Percentiles rank a stretch among this genome's conserved stretches.
phyloP scores from a whole-genome alignment of 805 yeast genomes.

The Sugiyamaella americana region DNA sequence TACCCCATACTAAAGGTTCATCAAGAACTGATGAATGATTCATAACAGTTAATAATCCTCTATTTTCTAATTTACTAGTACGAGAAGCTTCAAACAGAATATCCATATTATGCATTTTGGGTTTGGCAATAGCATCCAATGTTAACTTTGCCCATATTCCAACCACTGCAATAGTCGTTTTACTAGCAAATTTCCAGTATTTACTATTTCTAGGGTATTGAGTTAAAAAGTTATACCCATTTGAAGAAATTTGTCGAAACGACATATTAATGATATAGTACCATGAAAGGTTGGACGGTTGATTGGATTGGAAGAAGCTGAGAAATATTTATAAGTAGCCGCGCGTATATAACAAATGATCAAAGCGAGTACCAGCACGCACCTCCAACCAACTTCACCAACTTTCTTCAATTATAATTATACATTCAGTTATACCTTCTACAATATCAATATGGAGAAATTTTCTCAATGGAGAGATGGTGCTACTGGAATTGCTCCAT shows the following conservation, averaged over 20 bases:
- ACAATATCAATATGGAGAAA: constrained; percentile 77
- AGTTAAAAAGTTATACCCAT: constrained; percentile 62
- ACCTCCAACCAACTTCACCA: no score
- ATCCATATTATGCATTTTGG: constrained; percentile 55
- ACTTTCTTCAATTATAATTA: background rate
- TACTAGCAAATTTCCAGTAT: constrained; percentile 65
- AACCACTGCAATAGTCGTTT: constrained; percentile 59
- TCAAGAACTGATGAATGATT: constrained; percentile 71
- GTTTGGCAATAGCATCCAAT: constrained; percentile 56
- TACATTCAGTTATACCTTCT: no score
- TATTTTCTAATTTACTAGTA: constrained; percentile 57
- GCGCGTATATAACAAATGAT: background rate
- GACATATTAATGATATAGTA: constrained; percentile 15
- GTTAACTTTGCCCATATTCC: constrained; percentile 60
- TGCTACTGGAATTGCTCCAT: constrained; percentile 92
- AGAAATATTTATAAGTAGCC: background rate
- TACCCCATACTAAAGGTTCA: constrained; percentile 78
- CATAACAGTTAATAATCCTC: constrained; percentile 81
- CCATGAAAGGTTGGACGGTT: background rate
- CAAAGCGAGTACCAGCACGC: no score
- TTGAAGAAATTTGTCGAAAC: constrained; percentile 15
- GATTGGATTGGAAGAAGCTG: no score
- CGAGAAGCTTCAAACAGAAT: constrained; percentile 57
- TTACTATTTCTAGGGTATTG: constrained; percentile 54
- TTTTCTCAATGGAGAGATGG: constrained; percentile 81